phyloP scores from a whole-genome alignment of 2,329 filamentous ascomycete genomes.

The Phaeoacremonium minimum region DNA sequence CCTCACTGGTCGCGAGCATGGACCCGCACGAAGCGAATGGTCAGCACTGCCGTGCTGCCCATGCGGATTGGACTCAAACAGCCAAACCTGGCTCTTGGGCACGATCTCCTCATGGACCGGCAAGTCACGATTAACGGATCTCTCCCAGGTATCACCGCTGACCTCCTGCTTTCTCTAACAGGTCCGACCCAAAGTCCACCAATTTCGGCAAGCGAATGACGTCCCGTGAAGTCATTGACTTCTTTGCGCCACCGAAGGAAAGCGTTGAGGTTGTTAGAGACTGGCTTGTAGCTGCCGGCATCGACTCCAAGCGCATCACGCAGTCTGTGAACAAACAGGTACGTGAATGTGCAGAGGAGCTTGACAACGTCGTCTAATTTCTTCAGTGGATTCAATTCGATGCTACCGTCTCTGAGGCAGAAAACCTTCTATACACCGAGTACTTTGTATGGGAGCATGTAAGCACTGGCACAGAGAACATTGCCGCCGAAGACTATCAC shows the following conservation, averaged over 20 bases:
- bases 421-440: constrained; percentile 30
- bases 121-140: constrained; percentile 11
- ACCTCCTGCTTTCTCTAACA: too few species aligned
- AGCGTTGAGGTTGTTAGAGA: constrained; percentile 19
- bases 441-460: constrained; percentile 34
- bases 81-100: constrained; percentile 21
- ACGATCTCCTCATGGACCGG: constrained; percentile 20
- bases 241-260: constrained; percentile 25
- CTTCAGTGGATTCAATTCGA: constrained; percentile 37
- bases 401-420: constrained; percentile 28
- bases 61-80: constrained; percentile 21
- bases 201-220: constrained; percentile 31
- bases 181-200: constrained; percentile 17
- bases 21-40: constrained; percentile 18
- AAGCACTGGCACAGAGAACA: constrained; percentile 24
- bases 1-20: constrained; percentile 17
- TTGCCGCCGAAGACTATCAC: constrained; percentile 37
- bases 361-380: constrained; percentile 17
- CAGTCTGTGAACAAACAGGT: constrained; percentile 17
- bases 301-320: constrained; percentile 11
- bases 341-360: too few species aligned
- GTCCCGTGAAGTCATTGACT: constrained; percentile 23
- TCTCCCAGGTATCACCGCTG: too few species aligned
- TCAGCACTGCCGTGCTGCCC: constrained; percentile 14
- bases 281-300: constrained; percentile 10